phyloP scores from a whole-genome alignment of 2,329 filamentous ascomycete genomes.

The Alternaria brassicicola region DNA sequence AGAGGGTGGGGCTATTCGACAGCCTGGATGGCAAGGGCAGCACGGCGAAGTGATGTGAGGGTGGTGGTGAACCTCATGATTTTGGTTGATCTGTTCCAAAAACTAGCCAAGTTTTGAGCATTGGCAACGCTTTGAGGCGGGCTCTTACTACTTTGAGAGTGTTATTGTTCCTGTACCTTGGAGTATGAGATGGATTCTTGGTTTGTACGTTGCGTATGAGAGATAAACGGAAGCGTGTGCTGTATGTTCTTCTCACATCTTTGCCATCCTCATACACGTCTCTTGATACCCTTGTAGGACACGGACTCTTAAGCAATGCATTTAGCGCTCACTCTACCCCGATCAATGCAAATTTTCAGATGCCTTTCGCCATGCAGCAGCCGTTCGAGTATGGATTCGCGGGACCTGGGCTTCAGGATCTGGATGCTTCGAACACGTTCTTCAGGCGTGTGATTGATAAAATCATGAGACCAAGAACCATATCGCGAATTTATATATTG shows the following conservation, averaged over 20 bases:
- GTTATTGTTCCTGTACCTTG: neutral
- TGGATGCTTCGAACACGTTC: slow-evolving; percentile 1
- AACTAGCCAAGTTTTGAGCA: neutral
- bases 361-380: slow-evolving; percentile 21
- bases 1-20: neutral
- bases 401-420: slow-evolving; percentile 2
- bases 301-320: rapidly evolving
- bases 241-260: neutral
- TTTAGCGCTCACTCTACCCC: neutral
- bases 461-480: neutral
- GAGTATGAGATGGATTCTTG: neutral
- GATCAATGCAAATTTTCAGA: slow-evolving; percentile 12
- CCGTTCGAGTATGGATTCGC: slow-evolving; percentile 5
- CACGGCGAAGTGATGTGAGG: neutral
- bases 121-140: rapidly evolving
- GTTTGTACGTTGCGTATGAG: neutral
- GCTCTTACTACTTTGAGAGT: neutral
- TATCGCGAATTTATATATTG: slow-evolving; percentile 3
- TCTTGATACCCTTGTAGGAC: neutral
- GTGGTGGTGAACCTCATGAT: slow-evolving; percentile 7
- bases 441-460: neutral
- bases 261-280: neutral
- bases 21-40: neutral
- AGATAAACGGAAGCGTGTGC: neutral
- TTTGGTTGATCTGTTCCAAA: neutral